Evolutionary conservation across 1,284 basidiomycete genomes (phyloP), one percentile per base, ranked within the genome.

Genomic region (Cryptococcus hybrid): DNA sequence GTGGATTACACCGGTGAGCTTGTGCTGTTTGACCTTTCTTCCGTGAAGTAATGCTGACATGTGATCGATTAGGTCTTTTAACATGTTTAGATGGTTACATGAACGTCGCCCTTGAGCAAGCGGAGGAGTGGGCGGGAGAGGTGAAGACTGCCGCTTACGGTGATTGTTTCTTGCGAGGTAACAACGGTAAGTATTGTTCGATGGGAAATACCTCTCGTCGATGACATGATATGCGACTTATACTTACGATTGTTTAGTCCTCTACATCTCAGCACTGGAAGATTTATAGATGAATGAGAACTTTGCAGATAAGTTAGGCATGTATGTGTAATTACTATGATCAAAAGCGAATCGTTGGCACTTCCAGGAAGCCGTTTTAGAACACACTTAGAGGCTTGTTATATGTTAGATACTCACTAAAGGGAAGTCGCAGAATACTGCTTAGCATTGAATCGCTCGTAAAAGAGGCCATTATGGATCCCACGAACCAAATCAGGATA

Each of bases 51-150:
- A 45, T 52, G 38, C 18, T 30, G 4, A 30, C 3, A 13, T 24
- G 11, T 43, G 50, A 11, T 40, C 35, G n/a, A 53, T 3, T 63
- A 97, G 94, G 94, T 42, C 83, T 93, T 1, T 81, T 99, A n/a
- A 94, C 92, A 6, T 98, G 96, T 75, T 83, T 99, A 24, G 96
- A 99, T 77, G 96, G 94, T 0, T 93, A 92, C 76, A 93, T 99
- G 96, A 99, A 99, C 80, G 97, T 99, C 56, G 95, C 93, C 3
- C 81, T 99, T 48, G 95, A 99, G 79, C 88, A 97, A 75, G 97
- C 94, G 1, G 90, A 94, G 77, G 95, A 99, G 79, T 88, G 91
- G 76, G 90, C 96, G 11, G 88, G 90, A 66, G 94, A 93, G 8
- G 75, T 81, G 38, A 83, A 89, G 54, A 94, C 90, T 43, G 95